A percentile compares a stretch with the other conserved stretches of the same genome.
Conservation (phyloP, 1,139 yeast genomes). For the Blastobotrys raffinosifermentans region DNA sequence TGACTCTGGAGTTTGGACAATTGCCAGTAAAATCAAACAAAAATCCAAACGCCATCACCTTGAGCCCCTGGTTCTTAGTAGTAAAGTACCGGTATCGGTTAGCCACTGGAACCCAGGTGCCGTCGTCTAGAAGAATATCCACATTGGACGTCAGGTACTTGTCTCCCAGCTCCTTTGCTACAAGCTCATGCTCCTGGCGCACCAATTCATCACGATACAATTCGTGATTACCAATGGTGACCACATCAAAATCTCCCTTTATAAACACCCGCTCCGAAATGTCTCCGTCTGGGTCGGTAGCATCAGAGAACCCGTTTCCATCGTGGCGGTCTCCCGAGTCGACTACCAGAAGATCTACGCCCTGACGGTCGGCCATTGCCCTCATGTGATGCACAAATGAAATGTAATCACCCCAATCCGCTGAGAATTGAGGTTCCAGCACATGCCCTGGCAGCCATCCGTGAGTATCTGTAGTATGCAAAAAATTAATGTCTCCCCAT, state of each 20-base stretch:
- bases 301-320: conserved; percentile 86
- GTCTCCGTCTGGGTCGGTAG: conserved; percentile 64
- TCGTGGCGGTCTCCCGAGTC: conserved; percentile 95
- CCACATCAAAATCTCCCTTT: conserved; percentile 64
- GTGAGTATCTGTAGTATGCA: conserved; percentile 95
- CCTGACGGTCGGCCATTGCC: conserved; percentile 38
- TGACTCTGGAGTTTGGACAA: conserved; percentile 58
- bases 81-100: conserved; percentile 55
- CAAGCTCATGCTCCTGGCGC: conserved; percentile 53
- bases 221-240: conserved; percentile 92
- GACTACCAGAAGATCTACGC: conserved; percentile 62
- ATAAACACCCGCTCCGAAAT: conserved; percentile 58
- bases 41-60: conserved; percentile 70
- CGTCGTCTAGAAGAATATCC: conserved; percentile 49
- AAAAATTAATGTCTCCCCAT: conserved; percentile 70
- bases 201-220: conserved; percentile 68
- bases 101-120: conserved; percentile 61
- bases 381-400: conserved; percentile 56
- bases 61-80: conserved; percentile 49
- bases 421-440: conserved; percentile 67
- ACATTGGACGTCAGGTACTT: conserved; percentile 78
- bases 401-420: conserved; percentile 90
- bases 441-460: conserved; percentile 85
- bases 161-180: conserved; percentile 56
- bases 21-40: conserved; percentile 67